Evolutionary conservation across 305 asterid species (phyloP), one percentile per base, ranked within the genome.

Genomic region (Fraxinus nigra): DNA sequence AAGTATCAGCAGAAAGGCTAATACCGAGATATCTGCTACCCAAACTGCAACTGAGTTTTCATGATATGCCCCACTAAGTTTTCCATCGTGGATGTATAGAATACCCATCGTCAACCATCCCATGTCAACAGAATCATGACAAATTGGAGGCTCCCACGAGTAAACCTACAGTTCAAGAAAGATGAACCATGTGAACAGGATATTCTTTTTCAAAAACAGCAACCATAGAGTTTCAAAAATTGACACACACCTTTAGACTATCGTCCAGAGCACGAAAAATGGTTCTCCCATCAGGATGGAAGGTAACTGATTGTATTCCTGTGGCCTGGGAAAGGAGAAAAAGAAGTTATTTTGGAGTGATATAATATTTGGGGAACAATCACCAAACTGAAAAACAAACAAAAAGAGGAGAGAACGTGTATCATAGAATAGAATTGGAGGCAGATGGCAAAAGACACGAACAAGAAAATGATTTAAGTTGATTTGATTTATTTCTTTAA

Each of bases 71-170:
- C 97, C 97, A 40, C 98, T 97, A 81, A 96, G 95, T 84, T 92
- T 96, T 77, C 95, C 98, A 38, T 96, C 99, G 28, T 92, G 92
- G 81, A 96, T 81, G 84, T 97, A 92, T 72, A 94, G 91, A 88
- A 93, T 98, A 69, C 98, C 97, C 78, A 96, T 87, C 2, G 93
- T 90, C 37, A 97, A 93, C 98, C 99, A 96, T 82, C 97, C 98
- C 97, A 94, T 92, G 82, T 91, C 98, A 88, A 94, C 91, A 51
- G 98, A 89, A 83, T 94, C 98, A 40, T 89, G 97, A 84, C 97
- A 94, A 75, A 89, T 86, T 80, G 91, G 91, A 82, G 98, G 98
- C 87, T 94, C 97, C 98, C 98, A 96, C 9, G 97, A 93, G 90
- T 91, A 92, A 84, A 94, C 97, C 98, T 93, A 88, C 80, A 87